Percentiles rank a stretch among this genome's conserved stretches.
These are phyloP conservation scores for Wallacemonas sp. DNA, from an alignment of 208 protist species.

Conservation along the genomic window DNA sequence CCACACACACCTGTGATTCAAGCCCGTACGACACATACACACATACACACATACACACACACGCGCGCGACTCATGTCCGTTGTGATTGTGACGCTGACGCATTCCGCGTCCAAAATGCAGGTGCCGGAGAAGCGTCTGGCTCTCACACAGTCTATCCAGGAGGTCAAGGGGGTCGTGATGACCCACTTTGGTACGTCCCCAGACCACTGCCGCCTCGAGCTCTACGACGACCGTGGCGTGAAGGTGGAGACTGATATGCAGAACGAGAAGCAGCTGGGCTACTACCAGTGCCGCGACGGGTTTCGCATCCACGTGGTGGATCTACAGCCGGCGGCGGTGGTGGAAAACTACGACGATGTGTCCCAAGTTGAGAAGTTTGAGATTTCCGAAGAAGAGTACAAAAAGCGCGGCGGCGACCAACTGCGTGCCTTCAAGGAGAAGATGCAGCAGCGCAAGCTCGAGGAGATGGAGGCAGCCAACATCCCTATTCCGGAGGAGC, in stretches of 20 bases:
- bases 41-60: not conserved
- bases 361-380: conserved; percentile 90
- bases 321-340: conserved; percentile 73
- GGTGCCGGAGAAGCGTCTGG: conserved; percentile 90
- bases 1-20: too few relatives aligned
- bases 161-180: conserved; percentile 81
- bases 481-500: conserved; percentile 35
- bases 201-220: conserved; percentile 70
- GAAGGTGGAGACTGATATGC: conserved; percentile 57
- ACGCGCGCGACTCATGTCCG: conserved; percentile 44
- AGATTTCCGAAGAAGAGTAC: conserved; percentile 91
- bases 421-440: conserved; percentile 74
- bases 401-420: conserved; percentile 79
- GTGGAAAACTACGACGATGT: conserved; percentile 82
- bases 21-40: not conserved
- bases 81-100: conserved; percentile 80
- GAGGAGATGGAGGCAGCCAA: conserved; percentile 68
- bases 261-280: conserved; percentile 73
- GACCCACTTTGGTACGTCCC: conserved; percentile 78
- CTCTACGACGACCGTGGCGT: conserved; percentile 77
- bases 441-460: conserved; percentile 69
- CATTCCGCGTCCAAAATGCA: conserved; percentile 73
- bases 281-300: conserved; percentile 86
- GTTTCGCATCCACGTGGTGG: conserved; percentile 87
- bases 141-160: conserved; percentile 67